phyloP scores from a whole-genome alignment of 2,329 filamentous ascomycete genomes.

The Pseudocercospora fuligena region DNA sequence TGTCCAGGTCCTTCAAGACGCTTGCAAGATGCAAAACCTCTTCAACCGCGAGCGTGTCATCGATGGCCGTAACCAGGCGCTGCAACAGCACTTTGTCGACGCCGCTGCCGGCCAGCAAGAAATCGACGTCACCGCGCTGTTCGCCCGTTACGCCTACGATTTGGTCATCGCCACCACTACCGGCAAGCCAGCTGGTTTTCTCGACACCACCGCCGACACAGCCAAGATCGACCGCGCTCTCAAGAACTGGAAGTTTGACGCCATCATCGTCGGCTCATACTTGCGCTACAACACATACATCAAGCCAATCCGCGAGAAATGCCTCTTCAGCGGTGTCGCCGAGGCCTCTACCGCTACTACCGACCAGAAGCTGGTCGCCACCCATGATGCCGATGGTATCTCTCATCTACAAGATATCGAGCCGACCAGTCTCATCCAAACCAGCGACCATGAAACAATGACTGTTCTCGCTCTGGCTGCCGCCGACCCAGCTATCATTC shows the following conservation, averaged over 20 bases:
- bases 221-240: conserved; percentile 18
- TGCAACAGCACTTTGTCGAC: conserved; percentile 16
- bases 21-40: conserved; percentile 25
- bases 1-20: background rate
- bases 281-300: conserved; percentile 31
- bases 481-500: conserved; percentile 26
- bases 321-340: conserved; percentile 11
- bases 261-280: conserved; percentile 31
- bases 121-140: conserved; percentile 22
- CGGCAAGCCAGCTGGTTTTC: conserved; percentile 28
- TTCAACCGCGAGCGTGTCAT: conserved; percentile 26
- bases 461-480: conserved; percentile 26
- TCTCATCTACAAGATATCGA: conserved; percentile 4
- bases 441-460: conserved; percentile 18
- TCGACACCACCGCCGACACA: conserved; percentile 15
- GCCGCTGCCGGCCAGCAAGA: conserved; percentile 14
- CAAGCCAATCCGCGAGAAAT: conserved; percentile 12
- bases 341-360: background rate
- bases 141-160: conserved; percentile 33
- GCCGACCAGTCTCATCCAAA: background rate
- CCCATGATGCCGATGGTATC: background rate
- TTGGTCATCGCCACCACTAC: conserved; percentile 30
- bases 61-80: conserved; percentile 25
- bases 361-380: background rate
- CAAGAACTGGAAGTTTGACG: conserved; percentile 27